Evolutionary conservation across 768 basidiomycete genomes (phyloP).

Genomic region (Suillus cothurnatus): DNA sequence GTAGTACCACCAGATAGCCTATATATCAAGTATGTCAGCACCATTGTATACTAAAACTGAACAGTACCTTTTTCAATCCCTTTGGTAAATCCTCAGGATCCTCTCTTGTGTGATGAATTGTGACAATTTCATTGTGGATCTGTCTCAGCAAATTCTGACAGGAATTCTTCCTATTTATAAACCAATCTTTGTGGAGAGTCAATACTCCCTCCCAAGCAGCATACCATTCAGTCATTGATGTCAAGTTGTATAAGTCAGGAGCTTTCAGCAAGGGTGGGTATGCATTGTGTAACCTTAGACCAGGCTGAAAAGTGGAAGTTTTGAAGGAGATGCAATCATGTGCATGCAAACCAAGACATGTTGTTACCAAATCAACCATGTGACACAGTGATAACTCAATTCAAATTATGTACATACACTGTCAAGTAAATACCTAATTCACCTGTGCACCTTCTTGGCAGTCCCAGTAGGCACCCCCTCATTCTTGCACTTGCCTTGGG

Average conservation of each 20-base stretch:
- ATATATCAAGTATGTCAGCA: background rate
- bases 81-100: background rate
- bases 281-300: no score
- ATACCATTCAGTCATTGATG: background rate
- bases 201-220: background rate
- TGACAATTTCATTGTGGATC: background rate
- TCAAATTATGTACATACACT: background rate
- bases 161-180: no score
- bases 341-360: no score
- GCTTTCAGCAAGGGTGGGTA: background rate
- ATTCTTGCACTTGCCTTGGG: no score
- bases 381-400: background rate
- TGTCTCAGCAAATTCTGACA: background rate
- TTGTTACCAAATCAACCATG: background rate
- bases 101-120: background rate
- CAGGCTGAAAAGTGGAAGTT: no score
- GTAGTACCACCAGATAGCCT: background rate
- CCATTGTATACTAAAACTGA: background rate
- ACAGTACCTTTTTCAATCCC: slow-evolving; percentile 1
- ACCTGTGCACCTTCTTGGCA: background rate
- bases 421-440: background rate
- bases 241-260: background rate
- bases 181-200: background rate
- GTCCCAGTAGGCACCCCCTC: no score
- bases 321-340: no score